Base-by-base conservation (phyloP, 2,329 filamentous ascomycete species). In the Atkinsonella texensis region DNA sequence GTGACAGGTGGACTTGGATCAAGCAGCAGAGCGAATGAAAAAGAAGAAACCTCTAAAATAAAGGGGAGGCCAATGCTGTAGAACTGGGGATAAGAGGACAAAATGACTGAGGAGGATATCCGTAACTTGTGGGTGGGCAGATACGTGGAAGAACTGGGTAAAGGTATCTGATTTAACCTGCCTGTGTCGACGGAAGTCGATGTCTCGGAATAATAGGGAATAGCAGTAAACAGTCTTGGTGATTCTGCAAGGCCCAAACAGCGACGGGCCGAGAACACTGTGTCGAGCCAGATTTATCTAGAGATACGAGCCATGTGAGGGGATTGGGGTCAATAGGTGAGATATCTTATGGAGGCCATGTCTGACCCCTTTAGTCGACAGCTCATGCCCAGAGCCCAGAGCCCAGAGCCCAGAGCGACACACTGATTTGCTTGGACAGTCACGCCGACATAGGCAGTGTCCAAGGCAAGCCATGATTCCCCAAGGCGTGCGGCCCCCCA, bases 81-180 rank as follows among this genome's bases (percentile, higher is more conserved):
- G 17, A 52, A 28, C 38, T 40, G 9, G 15, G n/a, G 33, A 49
- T n/a, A 35, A 31, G 20, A 45, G n/a, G 46, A 49, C 23, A 43
- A 28, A 48, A 33, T 20, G 38, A 48, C 15, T 45, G 20, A 49
- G 46, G 46, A 46, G 50, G 46, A 49, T 32, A 33, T 32, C 32
- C 12, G 33, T 49, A 48, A 31, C 31, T 13, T 38, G 41, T 45
- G 48, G 32, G 45, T 18, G 28, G 38, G 8, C 17, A 13, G 18
- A 45, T 41, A 35, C 10, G 48, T n/a, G 50, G 8, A n/a, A 23
- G 46, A 20, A 23, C 41, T 42, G 39, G 28, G 13, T 32, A 39
- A 46, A 31, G 28, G n/a, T 4, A 38, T 35, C 31, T 12, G 12
- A 32, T 23, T 35, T 13, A 49, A 35, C 28, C 41, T 28, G n/a